phyloP scores from a whole-genome alignment of 2,329 filamentous ascomycete species.

The Akanthomyces uredinophilus region DNA sequence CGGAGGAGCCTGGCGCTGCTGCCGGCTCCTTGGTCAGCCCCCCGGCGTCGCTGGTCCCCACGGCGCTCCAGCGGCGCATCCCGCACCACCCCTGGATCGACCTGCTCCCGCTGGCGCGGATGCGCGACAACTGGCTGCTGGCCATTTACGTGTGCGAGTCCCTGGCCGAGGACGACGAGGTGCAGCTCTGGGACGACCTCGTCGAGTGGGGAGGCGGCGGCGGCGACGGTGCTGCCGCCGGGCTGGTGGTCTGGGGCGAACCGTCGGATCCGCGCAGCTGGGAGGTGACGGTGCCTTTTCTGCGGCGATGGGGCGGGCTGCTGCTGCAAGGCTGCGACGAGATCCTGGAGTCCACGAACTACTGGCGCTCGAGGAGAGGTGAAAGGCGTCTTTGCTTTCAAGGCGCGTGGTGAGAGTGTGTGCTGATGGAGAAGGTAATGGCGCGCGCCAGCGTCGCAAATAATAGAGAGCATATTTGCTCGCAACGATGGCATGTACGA shows the following conservation, averaged over 20 bases:
- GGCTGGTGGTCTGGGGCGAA: conserved; percentile 42
- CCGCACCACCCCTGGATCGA: conserved; percentile 34
- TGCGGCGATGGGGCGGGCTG: conserved; percentile 38
- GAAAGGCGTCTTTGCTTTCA: not conserved
- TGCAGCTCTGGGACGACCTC: not conserved
- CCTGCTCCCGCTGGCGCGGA: conserved; percentile 29
- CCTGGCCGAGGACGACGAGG: not conserved
- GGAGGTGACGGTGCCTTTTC: conserved; percentile 42
- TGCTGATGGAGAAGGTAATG: too few species aligned
- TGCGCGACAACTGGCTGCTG: conserved; percentile 30
- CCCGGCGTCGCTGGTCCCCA: conserved; percentile 9
- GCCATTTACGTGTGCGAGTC: not conserved
- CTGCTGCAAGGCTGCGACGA: conserved; percentile 30
- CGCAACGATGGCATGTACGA: too few species aligned
- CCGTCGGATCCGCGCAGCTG: conserved; percentile 40
- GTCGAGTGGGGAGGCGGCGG: not conserved
- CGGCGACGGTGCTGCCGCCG: not conserved
- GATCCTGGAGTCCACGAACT: conserved; percentile 32
- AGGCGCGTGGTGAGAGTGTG: too few species aligned
- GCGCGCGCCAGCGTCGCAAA: too few species aligned
- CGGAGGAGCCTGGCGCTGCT: too few species aligned
- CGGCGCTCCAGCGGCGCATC: conserved; percentile 8
- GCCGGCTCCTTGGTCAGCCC: too few species aligned
- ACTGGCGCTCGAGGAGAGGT: conserved; percentile 20
- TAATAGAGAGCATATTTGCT: too few species aligned